These are phyloP conservation scores for Jaminaea rosea DNA, from an alignment of 1,284 basidiomycete genomes.

Conservation along the genomic window DNA sequence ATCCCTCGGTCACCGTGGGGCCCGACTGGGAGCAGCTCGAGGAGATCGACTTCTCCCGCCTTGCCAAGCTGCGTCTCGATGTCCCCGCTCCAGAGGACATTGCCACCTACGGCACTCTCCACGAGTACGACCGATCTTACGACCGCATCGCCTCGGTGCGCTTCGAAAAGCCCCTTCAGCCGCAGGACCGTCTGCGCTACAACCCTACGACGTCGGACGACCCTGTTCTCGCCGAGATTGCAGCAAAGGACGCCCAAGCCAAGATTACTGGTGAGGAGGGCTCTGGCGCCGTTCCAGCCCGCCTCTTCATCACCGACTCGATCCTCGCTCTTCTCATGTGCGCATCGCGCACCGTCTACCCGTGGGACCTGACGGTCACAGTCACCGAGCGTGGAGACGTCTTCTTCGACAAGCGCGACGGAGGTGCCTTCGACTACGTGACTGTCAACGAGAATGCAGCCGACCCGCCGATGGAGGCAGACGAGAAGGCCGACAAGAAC, in stretches of 20 bases:
- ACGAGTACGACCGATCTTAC: conserved; percentile 87
- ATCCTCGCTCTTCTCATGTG: conserved; percentile 96
- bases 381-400: conserved; percentile 78
- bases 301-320: conserved; percentile 91
- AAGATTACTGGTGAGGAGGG: conserved; percentile 53
- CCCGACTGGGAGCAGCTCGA: conserved; percentile 88
- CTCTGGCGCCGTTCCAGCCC: conserved; percentile 29
- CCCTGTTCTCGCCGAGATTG: conserved; percentile 52
- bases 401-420: conserved; percentile 89
- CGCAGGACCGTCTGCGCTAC: conserved; percentile 90
- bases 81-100: conserved; percentile 52
- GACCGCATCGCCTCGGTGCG: conserved; percentile 85
- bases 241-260: conserved; percentile 44
- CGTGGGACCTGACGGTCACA: conserved; percentile 96
- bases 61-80: conserved; percentile 81
- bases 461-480: conserved; percentile 82
- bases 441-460: conserved; percentile 98
- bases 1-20: conserved; percentile 86
- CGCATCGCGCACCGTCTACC: conserved; percentile 86
- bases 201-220: conserved; percentile 96
- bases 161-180: conserved; percentile 77
- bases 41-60: conserved; percentile 91
- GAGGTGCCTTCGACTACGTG: conserved; percentile 89
- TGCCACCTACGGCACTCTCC: conserved; percentile 74
- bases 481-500: conserved; percentile 18